Conservation (phyloP, 345 rosid species). For the Hibiscus mutabilis region DNA sequence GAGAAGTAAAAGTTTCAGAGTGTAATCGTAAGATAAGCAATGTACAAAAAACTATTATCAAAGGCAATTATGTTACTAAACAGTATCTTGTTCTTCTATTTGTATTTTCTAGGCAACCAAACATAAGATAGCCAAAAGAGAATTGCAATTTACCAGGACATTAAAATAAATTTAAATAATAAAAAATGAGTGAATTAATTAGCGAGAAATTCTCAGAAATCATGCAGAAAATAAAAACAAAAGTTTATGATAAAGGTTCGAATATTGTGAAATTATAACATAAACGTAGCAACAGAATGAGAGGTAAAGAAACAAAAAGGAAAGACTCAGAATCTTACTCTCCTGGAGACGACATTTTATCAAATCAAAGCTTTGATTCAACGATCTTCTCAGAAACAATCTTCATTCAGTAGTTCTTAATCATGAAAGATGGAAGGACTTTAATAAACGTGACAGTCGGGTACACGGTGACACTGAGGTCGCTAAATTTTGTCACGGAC, state of each 20-base stretch:
- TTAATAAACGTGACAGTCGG: background rate
- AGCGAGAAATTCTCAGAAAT: background rate
- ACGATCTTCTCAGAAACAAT: background rate
- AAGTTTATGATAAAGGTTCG: background rate
- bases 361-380: background rate
- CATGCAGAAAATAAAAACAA: background rate
- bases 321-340: background rate
- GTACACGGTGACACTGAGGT: background rate
- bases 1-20: background rate
- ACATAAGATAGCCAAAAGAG: background rate
- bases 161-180: background rate
- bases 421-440: background rate
- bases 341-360: slow-evolving; percentile 12
- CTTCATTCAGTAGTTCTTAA: background rate
- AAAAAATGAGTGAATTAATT: background rate
- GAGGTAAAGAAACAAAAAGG: too few relatives aligned
- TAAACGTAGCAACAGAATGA: background rate
- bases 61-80: background rate
- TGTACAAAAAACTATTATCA: background rate
- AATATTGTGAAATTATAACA: background rate
- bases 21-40: background rate
- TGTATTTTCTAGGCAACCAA: slow-evolving; percentile 1
- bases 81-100: background rate
- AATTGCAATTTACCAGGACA: background rate
- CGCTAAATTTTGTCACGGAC: background rate